A percentile compares a stretch with the other conserved stretches of the same genome.
These are phyloP conservation scores for Dictyostelium intermedium DNA, from an alignment of 78 protist genomes.

Conservation along the genomic window DNA sequence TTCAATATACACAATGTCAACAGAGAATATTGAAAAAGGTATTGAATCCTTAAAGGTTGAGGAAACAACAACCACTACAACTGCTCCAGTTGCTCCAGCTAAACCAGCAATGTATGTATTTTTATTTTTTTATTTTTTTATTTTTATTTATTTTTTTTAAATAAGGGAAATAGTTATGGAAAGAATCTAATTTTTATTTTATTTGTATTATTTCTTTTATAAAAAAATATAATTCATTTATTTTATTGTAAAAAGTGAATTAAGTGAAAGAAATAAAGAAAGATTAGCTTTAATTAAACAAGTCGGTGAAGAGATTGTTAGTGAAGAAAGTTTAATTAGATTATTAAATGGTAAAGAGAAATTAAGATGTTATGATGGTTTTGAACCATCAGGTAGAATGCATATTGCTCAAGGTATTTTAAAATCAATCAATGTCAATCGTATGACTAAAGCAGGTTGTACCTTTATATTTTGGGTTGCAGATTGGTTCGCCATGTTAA, in stretches of 20 bases:
- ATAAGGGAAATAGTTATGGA: background rate
- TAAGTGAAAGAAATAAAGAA: conserved; percentile 54
- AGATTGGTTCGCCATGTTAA: conserved; percentile 99
- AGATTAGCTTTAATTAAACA: conserved; percentile 57
- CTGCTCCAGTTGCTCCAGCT: conserved; percentile 24
- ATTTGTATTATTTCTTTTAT: background rate
- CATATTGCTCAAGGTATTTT: conserved; percentile 99
- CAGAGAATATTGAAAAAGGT: background rate
- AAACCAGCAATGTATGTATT: conserved; percentile 5
- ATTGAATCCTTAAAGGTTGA: conserved; percentile 23
- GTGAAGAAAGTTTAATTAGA: conserved; percentile 86
- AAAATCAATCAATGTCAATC: conserved; percentile 98
- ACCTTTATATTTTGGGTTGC: conserved; percentile 98
- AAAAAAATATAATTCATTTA: too few relatives aligned
- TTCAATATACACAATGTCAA: conserved; percentile 8
- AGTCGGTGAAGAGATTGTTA: conserved; percentile 96
- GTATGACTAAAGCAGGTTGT: conserved; percentile 93
- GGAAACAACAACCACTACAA: background rate
- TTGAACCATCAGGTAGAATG: conserved; percentile 99
- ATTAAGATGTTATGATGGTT: conserved; percentile 96
- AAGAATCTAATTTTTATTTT: background rate
- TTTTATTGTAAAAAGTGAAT: background rate
- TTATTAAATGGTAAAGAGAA: conserved; percentile 90
- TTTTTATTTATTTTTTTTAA: background rate
- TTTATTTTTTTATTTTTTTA: background rate